Base-by-base conservation (phyloP, 257 asterid genomes). In the Cordia subcordata region DNA sequence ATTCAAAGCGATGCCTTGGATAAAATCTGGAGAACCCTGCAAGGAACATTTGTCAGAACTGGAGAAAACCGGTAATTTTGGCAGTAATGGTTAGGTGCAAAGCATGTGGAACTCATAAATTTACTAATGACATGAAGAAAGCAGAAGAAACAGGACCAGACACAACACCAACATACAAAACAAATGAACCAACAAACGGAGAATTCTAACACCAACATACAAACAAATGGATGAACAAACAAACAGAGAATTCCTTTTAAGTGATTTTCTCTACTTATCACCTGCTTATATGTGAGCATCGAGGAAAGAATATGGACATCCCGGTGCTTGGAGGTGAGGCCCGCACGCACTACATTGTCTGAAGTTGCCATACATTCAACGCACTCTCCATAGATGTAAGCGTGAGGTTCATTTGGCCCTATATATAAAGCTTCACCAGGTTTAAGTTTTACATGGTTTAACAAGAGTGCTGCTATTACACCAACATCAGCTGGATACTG, bases 281-380 rank as follows among this genome's bases (percentile, higher is more conserved):
- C 95, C 88, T 85, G 96, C 70, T 80, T 85, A 81, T 85, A 87
- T 11, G 94, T 85, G 65, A 85, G 94, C 96, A 87, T 87, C 54
- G 94, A 79, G 64, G 91, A 87, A 21, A 87, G 91, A 51, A 82
- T 82, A 37, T 61, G 68, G 63, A 87, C 87, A 60, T 87, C 96
- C 38, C 85, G 76, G 62, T 73, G 16, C 72, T 87, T 85, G 1
- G 87, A 87, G 19, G 96, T 87, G 53, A 87, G 91, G 37, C 96
- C 94, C 54, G 94, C 96, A 0, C 96, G 91, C 6, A 87, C 94
- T 17, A 87, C 96, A 55, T 85, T 87, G 75, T 87, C 91, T 13
- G 94, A 87, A 23, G 96, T 85, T 63, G 96, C 96, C 96, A 87
- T 87, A 68, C 96, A 87, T 71, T 87, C 96, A 13, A 87, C 13